A percentile compares a stretch with the other conserved stretches of the same genome.
Evolutionary conservation across 169 alveolate species (phyloP).

Genomic region (Eimeria zaria): DNA sequence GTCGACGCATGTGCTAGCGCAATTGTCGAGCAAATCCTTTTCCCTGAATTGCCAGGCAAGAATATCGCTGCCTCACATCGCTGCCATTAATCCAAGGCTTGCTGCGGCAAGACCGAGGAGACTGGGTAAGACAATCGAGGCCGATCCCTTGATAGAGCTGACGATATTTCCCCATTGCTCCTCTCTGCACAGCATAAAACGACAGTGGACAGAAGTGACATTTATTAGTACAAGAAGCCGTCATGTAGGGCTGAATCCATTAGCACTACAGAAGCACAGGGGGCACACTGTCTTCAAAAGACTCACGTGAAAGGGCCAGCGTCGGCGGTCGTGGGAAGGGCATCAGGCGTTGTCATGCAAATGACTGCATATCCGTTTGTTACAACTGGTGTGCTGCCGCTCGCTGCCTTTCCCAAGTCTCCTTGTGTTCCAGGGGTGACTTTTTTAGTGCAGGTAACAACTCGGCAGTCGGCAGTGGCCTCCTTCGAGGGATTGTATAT

Average conservation of each 20-base stretch:
- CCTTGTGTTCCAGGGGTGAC: background rate
- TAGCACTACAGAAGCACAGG: background rate
- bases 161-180: background rate
- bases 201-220: background rate
- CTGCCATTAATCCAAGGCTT: background rate
- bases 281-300: background rate
- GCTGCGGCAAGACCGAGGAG: background rate
- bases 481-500: background rate
- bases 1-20: no score
- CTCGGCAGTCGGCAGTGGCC: conserved; percentile 10
- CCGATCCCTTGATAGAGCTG: background rate
- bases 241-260: no score
- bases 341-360: background rate
- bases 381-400: background rate
- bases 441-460: background rate
- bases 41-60: no score
- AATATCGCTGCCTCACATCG: background rate
- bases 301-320: background rate
- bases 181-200: background rate
- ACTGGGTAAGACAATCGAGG: background rate
- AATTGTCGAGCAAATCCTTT: no score
- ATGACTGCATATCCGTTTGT: background rate
- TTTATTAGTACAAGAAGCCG: no score
- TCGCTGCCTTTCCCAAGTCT: background rate
- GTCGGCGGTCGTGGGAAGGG: background rate